Evolutionary conservation across 495 filamentous ascomycete genomes (phyloP).

Genomic region (Gamarada debralockiae): DNA sequence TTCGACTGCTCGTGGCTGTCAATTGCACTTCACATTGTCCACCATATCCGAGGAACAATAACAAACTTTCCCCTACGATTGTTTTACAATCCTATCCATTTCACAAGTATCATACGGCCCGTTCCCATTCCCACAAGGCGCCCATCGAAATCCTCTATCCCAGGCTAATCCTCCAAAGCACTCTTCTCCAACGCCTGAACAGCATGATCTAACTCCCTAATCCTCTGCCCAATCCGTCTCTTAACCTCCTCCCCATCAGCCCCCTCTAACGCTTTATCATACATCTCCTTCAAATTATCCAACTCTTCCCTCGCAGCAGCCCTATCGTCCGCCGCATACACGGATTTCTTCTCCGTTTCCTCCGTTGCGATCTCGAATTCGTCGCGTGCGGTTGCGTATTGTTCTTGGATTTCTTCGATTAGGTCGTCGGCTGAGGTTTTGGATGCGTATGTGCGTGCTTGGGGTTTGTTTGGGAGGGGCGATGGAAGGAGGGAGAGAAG

Average conservation of each 20-base stretch:
- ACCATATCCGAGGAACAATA: too few relatives aligned
- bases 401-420: slow-evolving; percentile 41
- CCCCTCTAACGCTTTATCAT: slow-evolving; percentile 33
- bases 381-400: slow-evolving; percentile 44
- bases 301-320: slow-evolving; percentile 49
- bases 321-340: slow-evolving; percentile 49
- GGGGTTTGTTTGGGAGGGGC: background rate
- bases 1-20: too few relatives aligned
- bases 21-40: too few relatives aligned
- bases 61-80: too few relatives aligned
- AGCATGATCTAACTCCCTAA: slow-evolving; percentile 51
- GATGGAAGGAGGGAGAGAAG: background rate
- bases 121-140: too few relatives aligned
- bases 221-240: slow-evolving; percentile 42
- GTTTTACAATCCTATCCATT: background rate
- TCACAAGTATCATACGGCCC: background rate
- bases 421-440: slow-evolving; percentile 34
- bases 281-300: slow-evolving; percentile 44
- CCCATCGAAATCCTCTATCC: too few relatives aligned
- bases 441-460: slow-evolving; percentile 20
- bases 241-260: slow-evolving; percentile 44
- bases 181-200: slow-evolving; percentile 44
- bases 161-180: slow-evolving; percentile 29
- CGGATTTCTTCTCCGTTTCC: slow-evolving; percentile 50
- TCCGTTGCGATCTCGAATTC: slow-evolving; percentile 55